Base-by-base conservation (phyloP, 306 rosid genomes). In the Pachyrhizus erosus region DNA sequence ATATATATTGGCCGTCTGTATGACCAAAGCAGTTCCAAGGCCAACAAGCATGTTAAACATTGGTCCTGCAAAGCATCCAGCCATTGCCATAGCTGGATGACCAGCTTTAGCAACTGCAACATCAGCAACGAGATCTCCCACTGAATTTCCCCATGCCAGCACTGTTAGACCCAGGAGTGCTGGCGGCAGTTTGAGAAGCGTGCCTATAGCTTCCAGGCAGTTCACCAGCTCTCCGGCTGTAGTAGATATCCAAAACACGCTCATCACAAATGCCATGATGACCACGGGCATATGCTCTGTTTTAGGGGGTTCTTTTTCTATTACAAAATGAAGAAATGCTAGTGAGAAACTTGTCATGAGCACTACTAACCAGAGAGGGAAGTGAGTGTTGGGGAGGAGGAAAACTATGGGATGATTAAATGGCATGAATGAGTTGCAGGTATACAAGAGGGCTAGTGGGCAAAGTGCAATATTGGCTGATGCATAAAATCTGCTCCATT, bases 31-130 rank as follows among this genome's bases (percentile, higher is more conserved):
- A 39, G 88, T 67, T 84, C 98, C 99, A 49, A 96, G 99, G 71
- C 99, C 99, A 14, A 96, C 86, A 18, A 96, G 98, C 99, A 96
- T 96, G 89, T 93, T 96, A 66, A 96, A 96, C 99, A 93, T 93
- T 14, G 99, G 99, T 70, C 98, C 99, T 0, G 96, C 99, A 76
- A 96, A 96, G 87, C 97, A 96, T 12, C 98, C 98, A 2, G 99
- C 99, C 99, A 96, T 89, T 74, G 99, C 99, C 94, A 96, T 87
- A 18, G 90, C 94, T 0, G 99, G 99, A 85, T 96, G 97, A 75
- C 98, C 98, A 8, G 99, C 96, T 89, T 93, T 96, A 49, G 99
- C 97, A 66, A 93, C 86, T 6, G 98, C 96, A 45, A 96, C 98
- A 82, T 96, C 98, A 13, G 99, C 99, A 52, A 91, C 98, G 20